A percentile compares a stretch with the other conserved stretches of the same genome.
Conservation (phyloP, 305 asterid species). For the Vinca major region DNA sequence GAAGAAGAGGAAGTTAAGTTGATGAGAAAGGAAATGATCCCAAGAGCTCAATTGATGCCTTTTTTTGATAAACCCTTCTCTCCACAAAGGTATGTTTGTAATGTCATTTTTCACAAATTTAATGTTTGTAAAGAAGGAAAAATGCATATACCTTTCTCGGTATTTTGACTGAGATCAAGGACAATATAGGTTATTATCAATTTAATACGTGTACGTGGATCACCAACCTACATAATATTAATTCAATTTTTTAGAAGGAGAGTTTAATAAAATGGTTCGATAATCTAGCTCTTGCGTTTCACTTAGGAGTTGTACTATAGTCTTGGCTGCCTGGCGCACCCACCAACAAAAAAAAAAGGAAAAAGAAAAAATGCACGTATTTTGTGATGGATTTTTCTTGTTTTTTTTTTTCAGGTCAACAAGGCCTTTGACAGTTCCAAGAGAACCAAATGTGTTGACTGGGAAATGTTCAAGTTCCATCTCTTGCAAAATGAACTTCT, state of each 20-base stretch:
- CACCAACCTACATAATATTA: too few relatives aligned
- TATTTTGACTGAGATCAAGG: too few relatives aligned
- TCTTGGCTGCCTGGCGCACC: too few relatives aligned
- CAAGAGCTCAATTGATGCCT: conserved; percentile 85
- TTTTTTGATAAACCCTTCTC: conserved; percentile 57
- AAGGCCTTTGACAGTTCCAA: conserved; percentile 63
- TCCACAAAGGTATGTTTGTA: conserved; percentile 52
- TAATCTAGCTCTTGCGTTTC: too few relatives aligned
- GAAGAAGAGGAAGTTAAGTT: conserved; percentile 68
- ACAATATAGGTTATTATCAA: too few relatives aligned
- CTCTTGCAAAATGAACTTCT: conserved; percentile 24
- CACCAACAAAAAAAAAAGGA: too few relatives aligned
- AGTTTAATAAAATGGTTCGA: too few relatives aligned
- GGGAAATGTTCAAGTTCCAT: conserved; percentile 39
- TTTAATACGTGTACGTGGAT: too few relatives aligned
- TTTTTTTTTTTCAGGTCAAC: conserved; percentile 36
- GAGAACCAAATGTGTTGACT: conserved; percentile 45
- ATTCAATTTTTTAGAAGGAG: too few relatives aligned
- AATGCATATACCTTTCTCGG: background rate
- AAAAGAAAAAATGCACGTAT: too few relatives aligned
- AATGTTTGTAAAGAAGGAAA: background rate
- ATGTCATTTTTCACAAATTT: background rate
- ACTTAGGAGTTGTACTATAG: too few relatives aligned
- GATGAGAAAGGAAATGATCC: conserved; percentile 68
- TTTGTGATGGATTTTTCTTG: background rate